Base-by-base conservation (phyloP, 2,329 filamentous ascomycete species). In the Claviceps sp. region DNA sequence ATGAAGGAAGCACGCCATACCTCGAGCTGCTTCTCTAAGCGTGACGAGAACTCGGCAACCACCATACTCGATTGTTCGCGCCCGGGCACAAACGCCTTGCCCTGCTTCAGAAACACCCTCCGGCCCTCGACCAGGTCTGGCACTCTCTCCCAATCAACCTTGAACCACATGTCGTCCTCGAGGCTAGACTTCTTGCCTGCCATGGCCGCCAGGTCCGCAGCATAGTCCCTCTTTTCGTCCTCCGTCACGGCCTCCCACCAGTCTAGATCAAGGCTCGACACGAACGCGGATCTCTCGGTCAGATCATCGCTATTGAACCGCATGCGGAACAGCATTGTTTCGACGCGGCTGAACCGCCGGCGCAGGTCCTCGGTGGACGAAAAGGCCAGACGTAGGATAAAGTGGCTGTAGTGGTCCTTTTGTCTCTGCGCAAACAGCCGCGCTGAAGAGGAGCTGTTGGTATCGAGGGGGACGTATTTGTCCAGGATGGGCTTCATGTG, bases 401-500 rank as follows among this genome's bases (percentile, higher is more conserved):
- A 98, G 68, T 98, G 93, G 52, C 87, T 93, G 70, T 97, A 98
- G 69, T 98, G 93, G 61, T 98, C 93, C 65, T 93, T 94, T 67
- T 91, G 87, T 30, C 91, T 79, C 70, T 98, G 88, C 38, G 80
- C 70, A 24, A 79, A 76, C 14, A 91, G 70, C 61, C 73, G 77
- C 57, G 66, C 70, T 44, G 67, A 76, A 55, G 62, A 73, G 1
- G 87, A 87, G 52, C 80, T 84, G 62, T 89, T 91, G 44, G 85
- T 78, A 56, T 84, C 81, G 17, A 96, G 81, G 0, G 87, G 86
- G 4, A 96, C 76, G 67, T 89, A 87, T 70, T 96, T 96, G 55
- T 90, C 81, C 49, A 97, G 78, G 45, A 96, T 78, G 7, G 87
- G 84, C 64, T 83, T 85, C 79, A 98, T 93, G 68, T 95, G 86